A percentile compares a stretch with the other conserved stretches of the same genome.
These are phyloP conservation scores for Brassica napus DNA, from an alignment of 345 rosid species.

Conservation along the genomic window DNA sequence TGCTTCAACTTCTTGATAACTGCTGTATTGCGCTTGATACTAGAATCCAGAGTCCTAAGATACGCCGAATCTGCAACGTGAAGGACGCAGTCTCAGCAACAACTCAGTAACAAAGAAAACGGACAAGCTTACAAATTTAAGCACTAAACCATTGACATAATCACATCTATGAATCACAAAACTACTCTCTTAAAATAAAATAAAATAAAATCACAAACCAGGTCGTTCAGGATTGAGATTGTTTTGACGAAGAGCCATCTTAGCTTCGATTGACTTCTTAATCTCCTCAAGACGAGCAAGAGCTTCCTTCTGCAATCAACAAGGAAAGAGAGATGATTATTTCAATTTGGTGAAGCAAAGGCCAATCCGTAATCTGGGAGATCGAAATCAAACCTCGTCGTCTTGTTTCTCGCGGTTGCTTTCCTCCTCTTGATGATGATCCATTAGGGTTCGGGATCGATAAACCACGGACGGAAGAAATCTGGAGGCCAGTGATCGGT, in stretches of 20 bases:
- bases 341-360: not conserved
- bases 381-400: conserved; percentile 58
- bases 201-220: conserved; percentile 48
- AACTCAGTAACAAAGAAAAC: not conserved
- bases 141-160: not conserved
- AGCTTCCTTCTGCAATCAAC: conserved; percentile 59
- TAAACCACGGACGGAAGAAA: not conserved
- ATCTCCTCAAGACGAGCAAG: conserved; percentile 87
- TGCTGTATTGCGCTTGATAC: conserved; percentile 95
- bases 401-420: conserved; percentile 59
- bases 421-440: conserved; percentile 63
- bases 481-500: not conserved
- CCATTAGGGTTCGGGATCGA: conserved; percentile 44
- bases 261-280: conserved; percentile 77
- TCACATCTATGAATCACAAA: not conserved
- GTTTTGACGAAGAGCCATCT: conserved; percentile 83
- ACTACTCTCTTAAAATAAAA: not conserved
- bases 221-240: conserved; percentile 95
- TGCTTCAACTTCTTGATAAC: conserved; percentile 90
- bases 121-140: not conserved
- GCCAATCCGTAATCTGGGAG: not conserved
- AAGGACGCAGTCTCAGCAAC: conserved; percentile 33
- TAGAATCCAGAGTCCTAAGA: conserved; percentile 91
- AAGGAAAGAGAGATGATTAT: not conserved
- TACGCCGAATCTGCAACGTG: conserved; percentile 69